Evolutionary conservation across 306 rosid genomes (phyloP), one percentile per base, ranked within the genome.

Genomic region (Vigna hirtella): DNA sequence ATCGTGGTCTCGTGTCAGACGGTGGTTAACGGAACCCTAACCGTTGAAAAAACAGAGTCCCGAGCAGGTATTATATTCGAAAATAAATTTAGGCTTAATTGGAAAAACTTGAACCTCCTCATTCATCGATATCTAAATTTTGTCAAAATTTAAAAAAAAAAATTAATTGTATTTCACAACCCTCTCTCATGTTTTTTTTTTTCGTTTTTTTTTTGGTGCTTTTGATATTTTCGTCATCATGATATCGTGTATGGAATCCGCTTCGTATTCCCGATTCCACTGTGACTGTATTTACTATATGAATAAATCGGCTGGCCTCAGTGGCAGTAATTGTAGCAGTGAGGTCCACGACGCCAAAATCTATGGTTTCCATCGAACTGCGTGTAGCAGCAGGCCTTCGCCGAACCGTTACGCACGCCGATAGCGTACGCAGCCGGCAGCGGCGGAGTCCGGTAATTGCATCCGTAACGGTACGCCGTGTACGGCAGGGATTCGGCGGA

Each of bases 331-430:
- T 71, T 51, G 47, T 64, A 70, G 80, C 65, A 43, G 75, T 67
- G 86, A 9, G 85, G 74, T 28, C 86, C 85, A 40, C 68, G 58
- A 9, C 79, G 81, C 26, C 82, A 49, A 28, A 78, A 77, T 74
- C 83, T 83, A 18, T 88, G 87, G 63, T 79, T 77, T 45, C 83
- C 81, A 4, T 74, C 83, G 7, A 65, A 53, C 12, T 56, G 88
- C 16, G 75, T 71, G 50, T 80, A 58, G 58, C 79, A 74, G 67
- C 87, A 67, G 1, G 69, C 62, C 67, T 85, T 82, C 6, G 76
- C 85, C 30, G 57, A 56, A 16, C 89, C 82, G 79, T 72, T 81
- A 30, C 68, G 84, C 30, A 15, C 1, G 0, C 85, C 80, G 18
- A 75, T 30, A 11, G 83, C 63, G 24, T 70, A 80, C 67, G 69